phyloP scores from a whole-genome alignment of 495 filamentous ascomycete genomes.

The Glarea lozoyensis region DNA sequence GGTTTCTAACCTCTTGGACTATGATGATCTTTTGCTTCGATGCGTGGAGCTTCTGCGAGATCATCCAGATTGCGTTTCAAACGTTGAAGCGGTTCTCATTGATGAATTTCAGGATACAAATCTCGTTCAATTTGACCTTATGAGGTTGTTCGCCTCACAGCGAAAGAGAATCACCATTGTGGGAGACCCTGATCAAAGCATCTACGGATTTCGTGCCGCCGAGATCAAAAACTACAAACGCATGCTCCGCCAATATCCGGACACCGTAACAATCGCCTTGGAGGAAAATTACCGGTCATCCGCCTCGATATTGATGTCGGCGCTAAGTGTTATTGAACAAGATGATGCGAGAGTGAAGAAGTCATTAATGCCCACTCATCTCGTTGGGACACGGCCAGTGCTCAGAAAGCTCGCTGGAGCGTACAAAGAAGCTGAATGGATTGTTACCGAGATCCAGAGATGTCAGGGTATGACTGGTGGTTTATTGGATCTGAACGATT shows the following conservation, averaged over 20 bases:
- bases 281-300: constrained; percentile 96
- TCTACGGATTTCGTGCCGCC: constrained; percentile 96
- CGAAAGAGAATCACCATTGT: constrained; percentile 80
- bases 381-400: constrained; percentile 72
- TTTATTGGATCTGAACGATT: constrained; percentile 65
- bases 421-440: constrained; percentile 74
- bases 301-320: constrained; percentile 74
- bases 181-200: constrained; percentile 96
- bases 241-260: constrained; percentile 66
- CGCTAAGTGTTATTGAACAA: constrained; percentile 85
- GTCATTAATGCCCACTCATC: constrained; percentile 70
- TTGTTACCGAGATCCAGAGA: constrained; percentile 77
- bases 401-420: constrained; percentile 70
- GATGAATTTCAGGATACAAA: constrained; percentile 99
- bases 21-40: constrained; percentile 83
- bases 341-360: constrained; percentile 74
- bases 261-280: constrained; percentile 74
- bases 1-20: constrained; percentile 80
- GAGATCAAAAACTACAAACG: constrained; percentile 83
- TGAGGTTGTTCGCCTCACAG: constrained; percentile 74
- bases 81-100: constrained; percentile 86
- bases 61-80: constrained; percentile 79
- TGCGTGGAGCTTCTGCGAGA: constrained; percentile 73
- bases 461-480: constrained; percentile 59
- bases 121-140: constrained; percentile 86